Base-by-base conservation (phyloP, 176 grass and related monocot species). In the Rhipidocladum racemiflorum region DNA sequence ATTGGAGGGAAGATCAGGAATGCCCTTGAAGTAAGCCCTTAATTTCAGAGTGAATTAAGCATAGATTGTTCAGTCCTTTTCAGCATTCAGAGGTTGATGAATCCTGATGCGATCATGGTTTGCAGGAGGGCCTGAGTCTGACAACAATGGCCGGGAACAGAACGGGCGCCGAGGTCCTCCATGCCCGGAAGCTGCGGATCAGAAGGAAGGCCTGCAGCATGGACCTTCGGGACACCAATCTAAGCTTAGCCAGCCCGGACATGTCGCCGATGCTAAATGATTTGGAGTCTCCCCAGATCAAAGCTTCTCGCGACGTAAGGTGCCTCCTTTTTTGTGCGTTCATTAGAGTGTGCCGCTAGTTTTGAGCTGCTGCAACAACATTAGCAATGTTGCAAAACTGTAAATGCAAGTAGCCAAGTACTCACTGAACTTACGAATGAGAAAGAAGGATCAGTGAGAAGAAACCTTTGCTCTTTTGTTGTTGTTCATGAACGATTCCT, bases 271-370 rank as follows among this genome's bases (percentile, higher is more conserved):
- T 61, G 65, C 43, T 74, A 56, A 25, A 61, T 53, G 93, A 95
- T 48, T 18, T 72, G 40, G 95, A 97, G 65, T 85, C 88, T 6
- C 87, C 88, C 1, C 92, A 94, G 77, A 83, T 94, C 84, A 97
- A 92, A 75, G 92, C 84, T 76, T 97, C 95, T 70, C 92, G 92
- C 84, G 92, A 97, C 88, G 95, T 94, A 94, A 97, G 95, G 92
- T 94, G 91, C 87, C 89, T 81, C 77, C 80, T 55, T 20, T 87
- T 86, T 76, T 68, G 68, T 18, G 66, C 32, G 57, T 39, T 23
- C 29, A 53, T 39, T 53, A 20, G 12, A 70, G 14, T 29, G 9
- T 77, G 42, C 88, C 7, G 55, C 53, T 78, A 21, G 61, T 20
- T 74, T 59, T 14, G 60, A 75, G 45, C 71, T 45, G 27, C 43